These are phyloP conservation scores for Dothidotthia symphoricarpi DNA, from an alignment of 2,329 filamentous ascomycete species.

Conservation along the genomic window DNA sequence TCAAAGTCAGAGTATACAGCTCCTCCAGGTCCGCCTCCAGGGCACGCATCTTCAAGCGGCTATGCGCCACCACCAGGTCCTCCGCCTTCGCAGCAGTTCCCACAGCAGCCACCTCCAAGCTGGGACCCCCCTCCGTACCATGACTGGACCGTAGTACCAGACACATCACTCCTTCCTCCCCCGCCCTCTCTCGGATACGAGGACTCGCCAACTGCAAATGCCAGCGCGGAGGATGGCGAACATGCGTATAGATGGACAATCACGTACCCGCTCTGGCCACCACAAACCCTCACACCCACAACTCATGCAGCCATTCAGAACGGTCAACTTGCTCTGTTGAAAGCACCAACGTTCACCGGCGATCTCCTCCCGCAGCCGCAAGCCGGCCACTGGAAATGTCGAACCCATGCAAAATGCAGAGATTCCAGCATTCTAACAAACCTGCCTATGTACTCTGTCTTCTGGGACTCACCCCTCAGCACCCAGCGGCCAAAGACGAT, in stretches of 20 bases:
- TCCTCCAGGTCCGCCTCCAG: slow-evolving; percentile 20
- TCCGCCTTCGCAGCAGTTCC: slow-evolving; percentile 25
- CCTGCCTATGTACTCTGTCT: slow-evolving; percentile 66
- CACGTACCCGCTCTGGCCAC: slow-evolving; percentile 57
- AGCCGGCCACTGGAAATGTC: slow-evolving; percentile 45
- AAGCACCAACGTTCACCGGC: slow-evolving; percentile 31
- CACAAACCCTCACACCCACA: slow-evolving; percentile 51
- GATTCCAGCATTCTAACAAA: slow-evolving; percentile 67
- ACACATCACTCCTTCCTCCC: slow-evolving; percentile 69
- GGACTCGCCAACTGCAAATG: slow-evolving; percentile 67
- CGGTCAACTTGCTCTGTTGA: slow-evolving; percentile 50
- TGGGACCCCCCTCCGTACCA: slow-evolving; percentile 59
- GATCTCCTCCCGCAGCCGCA: slow-evolving; percentile 49
- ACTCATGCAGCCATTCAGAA: slow-evolving; percentile 51
- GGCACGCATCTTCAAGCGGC: slow-evolving; percentile 20
- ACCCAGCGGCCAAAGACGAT: slow-evolving; percentile 55
- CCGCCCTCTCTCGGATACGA: slow-evolving; percentile 68
- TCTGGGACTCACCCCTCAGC: slow-evolving; percentile 58
- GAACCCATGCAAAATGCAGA: slow-evolving; percentile 43
- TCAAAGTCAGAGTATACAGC: slow-evolving; percentile 13
- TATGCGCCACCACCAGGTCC: slow-evolving; percentile 28
- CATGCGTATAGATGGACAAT: slow-evolving; percentile 66
- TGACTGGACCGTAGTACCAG: slow-evolving; percentile 71
- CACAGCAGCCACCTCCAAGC: slow-evolving; percentile 36
- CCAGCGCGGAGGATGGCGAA: slow-evolving; percentile 61